Conservation (phyloP, 169 alveolate species). For the Plasmodium malariae region DNA sequence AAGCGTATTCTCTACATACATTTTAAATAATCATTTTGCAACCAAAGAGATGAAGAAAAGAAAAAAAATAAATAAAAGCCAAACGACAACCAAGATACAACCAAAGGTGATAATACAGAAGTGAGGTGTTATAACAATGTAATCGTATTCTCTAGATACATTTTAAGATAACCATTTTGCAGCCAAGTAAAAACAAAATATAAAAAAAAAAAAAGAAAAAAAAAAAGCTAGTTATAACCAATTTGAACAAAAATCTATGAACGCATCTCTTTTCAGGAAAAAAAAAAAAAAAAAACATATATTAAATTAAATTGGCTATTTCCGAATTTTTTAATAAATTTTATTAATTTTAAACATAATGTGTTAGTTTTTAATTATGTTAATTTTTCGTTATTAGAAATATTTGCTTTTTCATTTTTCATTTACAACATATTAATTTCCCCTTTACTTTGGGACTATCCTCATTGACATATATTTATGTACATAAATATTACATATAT, state of each 20-base stretch:
- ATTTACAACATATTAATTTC: background rate
- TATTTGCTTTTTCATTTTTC: no score
- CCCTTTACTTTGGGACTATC: background rate
- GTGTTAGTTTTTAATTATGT: background rate
- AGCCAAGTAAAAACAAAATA: background rate
- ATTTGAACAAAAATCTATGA: background rate
- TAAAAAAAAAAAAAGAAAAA: slow-evolving; percentile 25
- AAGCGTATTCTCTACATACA: no score
- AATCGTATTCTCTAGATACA: background rate
- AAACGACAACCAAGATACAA: slow-evolving; percentile 6
- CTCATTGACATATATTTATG: background rate
- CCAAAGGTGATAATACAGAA: background rate
- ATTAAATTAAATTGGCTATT: background rate
- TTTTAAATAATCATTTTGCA: no score
- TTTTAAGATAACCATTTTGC: slow-evolving; percentile 5
- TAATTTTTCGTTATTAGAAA: no score
- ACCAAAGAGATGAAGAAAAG: no score
- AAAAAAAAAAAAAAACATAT: background rate
- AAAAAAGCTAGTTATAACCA: slow-evolving; percentile 1
- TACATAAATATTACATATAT: no score
- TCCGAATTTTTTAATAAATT: no score
- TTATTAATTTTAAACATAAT: no score
- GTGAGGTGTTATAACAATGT: no score
- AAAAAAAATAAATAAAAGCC: background rate
- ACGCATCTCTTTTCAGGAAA: background rate